phyloP scores from a whole-genome alignment of 768 basidiomycete genomes.

The Russula olivacea region DNA sequence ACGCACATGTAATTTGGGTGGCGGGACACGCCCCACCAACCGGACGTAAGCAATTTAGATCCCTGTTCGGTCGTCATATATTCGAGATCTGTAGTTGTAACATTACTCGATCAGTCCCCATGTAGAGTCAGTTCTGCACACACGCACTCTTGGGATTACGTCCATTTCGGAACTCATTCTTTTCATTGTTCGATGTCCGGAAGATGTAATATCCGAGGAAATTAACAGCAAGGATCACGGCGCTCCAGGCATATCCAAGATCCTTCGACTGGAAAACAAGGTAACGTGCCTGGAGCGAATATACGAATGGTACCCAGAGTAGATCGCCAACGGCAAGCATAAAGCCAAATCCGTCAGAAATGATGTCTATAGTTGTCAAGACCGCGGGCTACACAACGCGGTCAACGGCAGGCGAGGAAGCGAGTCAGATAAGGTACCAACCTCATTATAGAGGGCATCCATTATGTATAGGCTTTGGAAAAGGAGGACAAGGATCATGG shows the following conservation, averaged over 20 bases:
- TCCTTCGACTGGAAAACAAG: slow-evolving; percentile 85
- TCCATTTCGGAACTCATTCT: slow-evolving; percentile 93
- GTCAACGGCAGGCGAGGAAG: background rate
- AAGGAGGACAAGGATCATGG: slow-evolving; percentile 80
- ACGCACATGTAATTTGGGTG: slow-evolving; percentile 89
- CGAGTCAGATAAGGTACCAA: slow-evolving; percentile 30
- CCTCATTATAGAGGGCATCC: slow-evolving; percentile 89
- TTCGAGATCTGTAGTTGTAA: slow-evolving; percentile 50
- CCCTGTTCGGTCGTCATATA: slow-evolving; percentile 80
- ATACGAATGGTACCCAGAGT: slow-evolving; percentile 90
- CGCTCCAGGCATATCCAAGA: slow-evolving; percentile 55
- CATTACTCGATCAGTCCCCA: background rate
- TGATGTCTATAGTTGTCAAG: slow-evolving; percentile 96
- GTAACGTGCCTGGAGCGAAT: slow-evolving; percentile 90
- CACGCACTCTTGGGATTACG: slow-evolving; percentile 82
- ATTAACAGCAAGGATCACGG: slow-evolving; percentile 58
- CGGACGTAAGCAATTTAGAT: slow-evolving; percentile 85
- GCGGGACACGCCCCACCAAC: slow-evolving; percentile 94
- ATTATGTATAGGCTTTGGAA: slow-evolving; percentile 87
- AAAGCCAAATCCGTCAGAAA: slow-evolving; percentile 95
- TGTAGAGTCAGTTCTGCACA: background rate
- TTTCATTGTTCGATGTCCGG: slow-evolving; percentile 81
- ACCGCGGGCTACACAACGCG: slow-evolving; percentile 60
- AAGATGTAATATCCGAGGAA: slow-evolving; percentile 86
- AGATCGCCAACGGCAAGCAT: slow-evolving; percentile 95